These are phyloP conservation scores for Penicillium psychrofluorescens DNA, from an alignment of 495 filamentous ascomycete genomes.

Conservation along the genomic window DNA sequence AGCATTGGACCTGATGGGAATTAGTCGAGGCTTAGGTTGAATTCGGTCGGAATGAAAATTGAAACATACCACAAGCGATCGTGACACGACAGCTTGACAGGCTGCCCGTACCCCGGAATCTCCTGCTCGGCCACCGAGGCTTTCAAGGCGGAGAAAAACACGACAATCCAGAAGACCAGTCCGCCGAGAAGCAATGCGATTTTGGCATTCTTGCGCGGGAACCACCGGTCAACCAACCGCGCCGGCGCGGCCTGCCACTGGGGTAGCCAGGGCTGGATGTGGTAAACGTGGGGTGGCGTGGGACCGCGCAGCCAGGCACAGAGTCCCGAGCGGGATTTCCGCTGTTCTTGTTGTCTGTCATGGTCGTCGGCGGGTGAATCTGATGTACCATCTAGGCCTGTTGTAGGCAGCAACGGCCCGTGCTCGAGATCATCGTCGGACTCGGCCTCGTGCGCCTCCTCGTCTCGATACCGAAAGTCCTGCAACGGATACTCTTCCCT, in stretches of 20 bases:
- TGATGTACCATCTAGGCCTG: neutral
- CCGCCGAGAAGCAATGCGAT: conserved; percentile 44
- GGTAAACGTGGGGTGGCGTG: conserved; percentile 46
- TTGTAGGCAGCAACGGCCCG: conserved; percentile 12
- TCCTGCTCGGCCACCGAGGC: conserved; percentile 48
- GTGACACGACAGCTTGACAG: conserved; percentile 45
- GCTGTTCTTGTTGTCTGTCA: conserved; percentile 3
- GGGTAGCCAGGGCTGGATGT: conserved; percentile 57
- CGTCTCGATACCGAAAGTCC: conserved; percentile 11
- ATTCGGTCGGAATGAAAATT: neutral
- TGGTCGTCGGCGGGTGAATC: too few species aligned
- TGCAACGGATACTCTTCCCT: conserved; percentile 1
- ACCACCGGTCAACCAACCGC: conserved; percentile 46
- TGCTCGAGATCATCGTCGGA: conserved; percentile 15
- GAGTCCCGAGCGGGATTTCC: conserved; percentile 18
- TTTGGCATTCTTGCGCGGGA: conserved; percentile 48
- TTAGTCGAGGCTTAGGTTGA: neutral
- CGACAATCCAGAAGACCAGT: conserved; percentile 55
- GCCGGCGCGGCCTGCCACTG: conserved; percentile 55
- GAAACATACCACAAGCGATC: conserved; percentile 44
- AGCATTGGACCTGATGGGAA: conserved; percentile 24
- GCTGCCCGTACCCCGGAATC: conserved; percentile 54
- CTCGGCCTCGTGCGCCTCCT: conserved; percentile 4
- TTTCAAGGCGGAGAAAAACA: conserved; percentile 58
- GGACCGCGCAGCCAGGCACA: conserved; percentile 44